Evolutionary conservation across 106 monocot species (phyloP).

Genomic region (Agapanthus africanus): DNA sequence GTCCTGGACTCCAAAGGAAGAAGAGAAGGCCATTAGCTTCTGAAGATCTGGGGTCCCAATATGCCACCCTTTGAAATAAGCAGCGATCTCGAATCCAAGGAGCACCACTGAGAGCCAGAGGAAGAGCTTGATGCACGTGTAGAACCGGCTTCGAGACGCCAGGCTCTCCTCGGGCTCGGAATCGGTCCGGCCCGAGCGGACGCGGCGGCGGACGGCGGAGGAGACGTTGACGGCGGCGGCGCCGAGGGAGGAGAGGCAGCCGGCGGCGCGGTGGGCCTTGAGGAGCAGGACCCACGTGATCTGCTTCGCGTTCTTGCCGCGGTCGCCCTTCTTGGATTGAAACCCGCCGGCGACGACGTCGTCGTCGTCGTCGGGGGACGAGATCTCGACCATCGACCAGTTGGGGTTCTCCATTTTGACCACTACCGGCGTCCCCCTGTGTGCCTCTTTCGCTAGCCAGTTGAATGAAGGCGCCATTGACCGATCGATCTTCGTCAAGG

Average conservation of each 20-base stretch:
- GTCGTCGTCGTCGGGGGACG: slow-evolving; percentile 26
- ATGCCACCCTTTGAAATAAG: slow-evolving; percentile 46
- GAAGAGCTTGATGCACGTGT: slow-evolving; percentile 49
- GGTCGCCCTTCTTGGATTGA: neutral
- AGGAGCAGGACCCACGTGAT: slow-evolving; percentile 57
- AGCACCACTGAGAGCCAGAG: slow-evolving; percentile 48
- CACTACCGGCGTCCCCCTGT: slow-evolving; percentile 56
- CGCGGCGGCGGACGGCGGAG: slow-evolving; percentile 33
- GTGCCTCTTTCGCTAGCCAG: slow-evolving; percentile 51
- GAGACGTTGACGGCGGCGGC: slow-evolving; percentile 36
- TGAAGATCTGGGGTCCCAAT: slow-evolving; percentile 17
- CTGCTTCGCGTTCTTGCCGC: slow-evolving; percentile 72
- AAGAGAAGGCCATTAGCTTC: slow-evolving; percentile 10
- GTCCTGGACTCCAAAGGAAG: slow-evolving; percentile 12
- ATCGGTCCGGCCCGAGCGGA: slow-evolving; percentile 52
- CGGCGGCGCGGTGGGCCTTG: slow-evolving; percentile 45
- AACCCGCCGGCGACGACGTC: slow-evolving; percentile 2
- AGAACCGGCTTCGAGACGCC: slow-evolving; percentile 30
- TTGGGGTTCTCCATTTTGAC: slow-evolving; percentile 91
- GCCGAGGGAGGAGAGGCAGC: slow-evolving; percentile 30
- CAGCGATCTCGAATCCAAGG: slow-evolving; percentile 57
- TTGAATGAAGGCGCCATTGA: slow-evolving; percentile 20
- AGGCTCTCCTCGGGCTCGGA: slow-evolving; percentile 13
- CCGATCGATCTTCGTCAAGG: neutral
- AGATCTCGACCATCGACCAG: slow-evolving; percentile 42